Conservation (phyloP, 78 protist genomes). For the Chrysochromulina parva region DNA sequence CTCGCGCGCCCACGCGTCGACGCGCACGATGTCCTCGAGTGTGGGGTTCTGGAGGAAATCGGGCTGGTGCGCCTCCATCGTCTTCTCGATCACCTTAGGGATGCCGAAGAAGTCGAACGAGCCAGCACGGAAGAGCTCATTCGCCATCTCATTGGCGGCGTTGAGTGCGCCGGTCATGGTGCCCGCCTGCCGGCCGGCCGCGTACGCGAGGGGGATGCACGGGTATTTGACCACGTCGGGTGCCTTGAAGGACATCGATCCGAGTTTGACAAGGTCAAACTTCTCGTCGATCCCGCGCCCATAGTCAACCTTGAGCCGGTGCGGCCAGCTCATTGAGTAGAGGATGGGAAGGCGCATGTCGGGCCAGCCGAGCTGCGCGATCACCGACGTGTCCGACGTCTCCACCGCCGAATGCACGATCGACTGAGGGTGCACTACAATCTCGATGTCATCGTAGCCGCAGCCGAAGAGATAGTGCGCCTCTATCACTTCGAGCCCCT, state of each 20-base stretch:
- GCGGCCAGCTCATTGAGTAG: slow-evolving; percentile 34
- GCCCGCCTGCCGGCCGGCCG: slow-evolving; percentile 7
- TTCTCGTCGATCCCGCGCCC: slow-evolving; percentile 8
- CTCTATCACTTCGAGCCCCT: slow-evolving; percentile 56
- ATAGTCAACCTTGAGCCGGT: slow-evolving; percentile 18
- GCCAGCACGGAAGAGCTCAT: slow-evolving; percentile 18
- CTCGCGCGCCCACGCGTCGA: slow-evolving; percentile 39
- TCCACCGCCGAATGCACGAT: slow-evolving; percentile 51
- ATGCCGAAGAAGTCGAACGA: slow-evolving; percentile 6
- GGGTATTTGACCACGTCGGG: slow-evolving; percentile 25
- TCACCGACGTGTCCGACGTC: slow-evolving; percentile 28
- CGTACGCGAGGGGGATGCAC: slow-evolving; percentile 27
- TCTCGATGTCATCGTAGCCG: slow-evolving; percentile 42
- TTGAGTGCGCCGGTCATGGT: slow-evolving; percentile 54
- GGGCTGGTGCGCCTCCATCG: background rate
- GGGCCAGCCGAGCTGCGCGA: slow-evolving; percentile 49
- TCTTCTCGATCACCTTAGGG: background rate
- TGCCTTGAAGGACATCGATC: slow-evolving; percentile 19
- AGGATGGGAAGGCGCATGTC: slow-evolving; percentile 46
- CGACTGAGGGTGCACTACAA: slow-evolving; percentile 56
- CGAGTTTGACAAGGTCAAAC: background rate
- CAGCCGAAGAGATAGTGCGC: slow-evolving; percentile 57
- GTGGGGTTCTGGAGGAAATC: background rate
- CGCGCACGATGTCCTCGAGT: slow-evolving; percentile 34
- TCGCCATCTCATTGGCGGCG: slow-evolving; percentile 56